These are phyloP conservation scores for Pythium myriotylum DNA, from an alignment of 352 stramenopile genomes.

Conservation along the genomic window DNA sequence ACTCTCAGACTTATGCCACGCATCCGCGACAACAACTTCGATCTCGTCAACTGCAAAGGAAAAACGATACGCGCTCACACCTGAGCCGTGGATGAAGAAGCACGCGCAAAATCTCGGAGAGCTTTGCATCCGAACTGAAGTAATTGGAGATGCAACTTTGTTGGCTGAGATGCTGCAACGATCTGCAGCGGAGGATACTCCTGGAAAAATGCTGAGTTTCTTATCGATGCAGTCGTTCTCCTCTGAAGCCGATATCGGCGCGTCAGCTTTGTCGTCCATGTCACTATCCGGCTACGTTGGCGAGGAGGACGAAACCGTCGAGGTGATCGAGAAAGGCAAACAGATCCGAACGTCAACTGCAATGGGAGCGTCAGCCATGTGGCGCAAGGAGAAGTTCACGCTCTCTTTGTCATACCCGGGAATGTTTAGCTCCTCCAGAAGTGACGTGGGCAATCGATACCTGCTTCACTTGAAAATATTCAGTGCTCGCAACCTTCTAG, in stretches of 20 bases:
- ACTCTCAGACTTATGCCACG: slow-evolving; percentile 57
- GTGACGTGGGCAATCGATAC: slow-evolving; percentile 35
- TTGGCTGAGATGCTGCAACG: slow-evolving; percentile 60
- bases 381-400: slow-evolving; percentile 66
- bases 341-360: slow-evolving; percentile 47
- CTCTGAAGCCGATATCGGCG: slow-evolving; percentile 40
- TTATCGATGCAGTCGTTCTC: slow-evolving; percentile 55
- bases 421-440: slow-evolving; percentile 51
- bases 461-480: slow-evolving; percentile 52
- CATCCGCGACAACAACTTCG: slow-evolving; percentile 53
- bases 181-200: slow-evolving; percentile 28
- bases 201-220: slow-evolving; percentile 57
- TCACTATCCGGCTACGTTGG: slow-evolving; percentile 18
- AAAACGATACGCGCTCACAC: slow-evolving; percentile 59
- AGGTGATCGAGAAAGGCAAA: slow-evolving; percentile 41
- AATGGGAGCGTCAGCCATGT: slow-evolving; percentile 37
- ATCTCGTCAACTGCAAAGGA: slow-evolving; percentile 49
- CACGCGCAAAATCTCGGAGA: slow-evolving; percentile 55
- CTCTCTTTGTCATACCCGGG: slow-evolving; percentile 66
- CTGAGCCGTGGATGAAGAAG: slow-evolving; percentile 79
- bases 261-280: slow-evolving; percentile 13
- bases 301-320: slow-evolving; percentile 51
- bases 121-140: slow-evolving; percentile 67
- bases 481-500: slow-evolving; percentile 43
- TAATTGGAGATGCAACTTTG: slow-evolving; percentile 56